Conservation (phyloP, 805 yeast species). For the Suhomyces faveliae region DNA sequence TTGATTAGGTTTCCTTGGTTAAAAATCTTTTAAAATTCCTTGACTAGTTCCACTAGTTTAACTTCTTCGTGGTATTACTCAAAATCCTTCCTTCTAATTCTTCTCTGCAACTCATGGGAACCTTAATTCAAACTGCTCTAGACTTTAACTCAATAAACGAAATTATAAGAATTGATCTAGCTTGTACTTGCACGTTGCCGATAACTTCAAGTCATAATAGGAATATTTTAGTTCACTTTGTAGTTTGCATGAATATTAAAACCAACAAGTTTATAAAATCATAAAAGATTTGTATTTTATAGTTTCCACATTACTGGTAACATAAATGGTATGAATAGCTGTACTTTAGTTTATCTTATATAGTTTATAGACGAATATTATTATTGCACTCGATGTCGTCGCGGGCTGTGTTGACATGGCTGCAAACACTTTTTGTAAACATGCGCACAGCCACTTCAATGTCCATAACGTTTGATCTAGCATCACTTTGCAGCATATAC, state of each 20-base stretch:
- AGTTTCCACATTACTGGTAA: no score
- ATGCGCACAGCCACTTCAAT: neutral
- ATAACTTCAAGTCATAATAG: no score
- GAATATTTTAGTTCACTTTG: no score
- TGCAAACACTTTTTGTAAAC: neutral
- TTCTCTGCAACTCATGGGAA: constrained; percentile 4
- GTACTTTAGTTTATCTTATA: neutral
- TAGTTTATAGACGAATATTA: neutral
- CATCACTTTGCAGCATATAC: neutral
- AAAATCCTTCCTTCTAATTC: constrained; percentile 2
- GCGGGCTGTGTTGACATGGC: neutral
- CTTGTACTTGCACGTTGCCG: no score
- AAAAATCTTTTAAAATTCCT: neutral
- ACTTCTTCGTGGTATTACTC: constrained; percentile 7
- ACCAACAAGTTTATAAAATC: no score
- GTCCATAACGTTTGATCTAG: constrained; percentile 1
- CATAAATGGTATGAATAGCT: no score
- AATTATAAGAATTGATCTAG: neutral
- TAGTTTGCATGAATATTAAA: no score
- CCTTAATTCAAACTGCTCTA: neutral
- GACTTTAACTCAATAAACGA: constrained; percentile 3
- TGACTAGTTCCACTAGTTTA: constrained; percentile 2
- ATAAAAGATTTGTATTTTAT: no score
- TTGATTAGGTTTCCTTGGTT: constrained; percentile 3
- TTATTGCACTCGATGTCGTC: neutral